Evolutionary conservation across 2,329 filamentous ascomycete species (phyloP), one percentile per base, ranked within the genome.

Genomic region (Drechmeria coniospora): DNA sequence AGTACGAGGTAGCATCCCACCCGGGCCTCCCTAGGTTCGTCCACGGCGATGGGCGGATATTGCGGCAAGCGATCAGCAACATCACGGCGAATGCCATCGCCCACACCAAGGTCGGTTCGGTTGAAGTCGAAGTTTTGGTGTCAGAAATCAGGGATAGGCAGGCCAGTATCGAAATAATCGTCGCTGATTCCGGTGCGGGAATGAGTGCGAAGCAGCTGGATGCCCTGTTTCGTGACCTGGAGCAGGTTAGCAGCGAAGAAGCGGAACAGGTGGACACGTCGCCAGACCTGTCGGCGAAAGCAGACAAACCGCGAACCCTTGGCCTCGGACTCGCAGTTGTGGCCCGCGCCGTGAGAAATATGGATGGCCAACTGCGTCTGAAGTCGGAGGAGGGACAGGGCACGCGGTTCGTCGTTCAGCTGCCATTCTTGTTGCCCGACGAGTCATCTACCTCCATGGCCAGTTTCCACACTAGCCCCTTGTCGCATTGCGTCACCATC

Each of bases 301-400:
- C 47, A 10, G 35, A 34, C 22, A 38, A 56, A 13, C 35, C 47
- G 12, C 52, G 56, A 26, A 74, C 73, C 0, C 53, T 92, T 1
- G 86, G 86, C 0, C 64, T 93, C 8, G 86, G 84, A 0, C 62
- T 93, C n/a, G 84, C 84, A 1, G 64, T 92, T 9, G 84, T 92
- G n/a, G 79, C 81, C 11, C 71, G 84, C 21, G 81, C 83, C 20
- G 65, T 93, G 18, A 70, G 75, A n/a, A 92, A 84, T 43, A 90
- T 92, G 80, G 77, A 87, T 32, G 86, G 84, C 0, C 84, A 92
- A 43, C 52, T 93, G 17, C 72, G 82, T 2, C 56, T 93, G 2
- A 87, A 84, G 42, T 92, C 83, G 0, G 81, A 90, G 42, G 68
- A 79, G 45, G 79, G 79, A 2, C 79, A 77, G 40, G 84, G 86